Evolutionary conservation across 805 yeast species (phyloP).

Genomic region (Yarrowia porcina): DNA sequence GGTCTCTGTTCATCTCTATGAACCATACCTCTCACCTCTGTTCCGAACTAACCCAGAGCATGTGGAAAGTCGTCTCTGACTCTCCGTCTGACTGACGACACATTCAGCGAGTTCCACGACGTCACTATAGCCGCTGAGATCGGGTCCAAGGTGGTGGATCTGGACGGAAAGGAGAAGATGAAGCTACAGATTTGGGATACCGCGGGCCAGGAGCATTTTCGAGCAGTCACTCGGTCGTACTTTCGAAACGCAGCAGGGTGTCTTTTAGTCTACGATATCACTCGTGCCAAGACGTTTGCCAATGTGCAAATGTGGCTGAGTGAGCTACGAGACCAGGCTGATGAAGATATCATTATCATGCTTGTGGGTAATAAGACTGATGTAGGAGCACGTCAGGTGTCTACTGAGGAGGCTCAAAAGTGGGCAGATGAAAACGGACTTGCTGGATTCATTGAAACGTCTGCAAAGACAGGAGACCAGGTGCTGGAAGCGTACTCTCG

Average conservation of each 20-base stretch:
- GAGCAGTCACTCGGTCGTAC: constrained; percentile 40
- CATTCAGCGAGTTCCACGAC: constrained; percentile 39
- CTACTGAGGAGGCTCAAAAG: constrained; percentile 39
- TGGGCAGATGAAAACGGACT: constrained; percentile 51
- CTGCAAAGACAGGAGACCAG: constrained; percentile 64
- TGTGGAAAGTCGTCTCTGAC: constrained; percentile 41
- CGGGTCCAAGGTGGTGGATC: constrained; percentile 38
- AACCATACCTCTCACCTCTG: not conserved
- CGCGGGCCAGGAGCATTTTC: constrained; percentile 41
- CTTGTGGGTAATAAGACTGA: constrained; percentile 80
- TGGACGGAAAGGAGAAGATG: constrained; percentile 30
- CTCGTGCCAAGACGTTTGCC: constrained; percentile 38
- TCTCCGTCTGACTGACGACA: constrained; percentile 38
- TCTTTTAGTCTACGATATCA: constrained; percentile 40
- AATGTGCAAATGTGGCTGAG: constrained; percentile 59
- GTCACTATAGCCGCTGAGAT: constrained; percentile 42
- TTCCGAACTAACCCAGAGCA: constrained; percentile 31
- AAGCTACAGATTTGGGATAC: constrained; percentile 41
- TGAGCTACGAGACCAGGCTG: constrained; percentile 68
- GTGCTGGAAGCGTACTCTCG: constrained; percentile 45
- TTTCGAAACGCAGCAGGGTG: constrained; percentile 42
- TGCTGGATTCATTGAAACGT: constrained; percentile 47
- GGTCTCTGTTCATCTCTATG: no score
- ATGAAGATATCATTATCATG: constrained; percentile 62
- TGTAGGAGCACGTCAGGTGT: constrained; percentile 41